Evolutionary conservation across 305 asterid genomes (phyloP), one percentile per base, ranked within the genome.

Genomic region (Caryopteris hybrid): DNA sequence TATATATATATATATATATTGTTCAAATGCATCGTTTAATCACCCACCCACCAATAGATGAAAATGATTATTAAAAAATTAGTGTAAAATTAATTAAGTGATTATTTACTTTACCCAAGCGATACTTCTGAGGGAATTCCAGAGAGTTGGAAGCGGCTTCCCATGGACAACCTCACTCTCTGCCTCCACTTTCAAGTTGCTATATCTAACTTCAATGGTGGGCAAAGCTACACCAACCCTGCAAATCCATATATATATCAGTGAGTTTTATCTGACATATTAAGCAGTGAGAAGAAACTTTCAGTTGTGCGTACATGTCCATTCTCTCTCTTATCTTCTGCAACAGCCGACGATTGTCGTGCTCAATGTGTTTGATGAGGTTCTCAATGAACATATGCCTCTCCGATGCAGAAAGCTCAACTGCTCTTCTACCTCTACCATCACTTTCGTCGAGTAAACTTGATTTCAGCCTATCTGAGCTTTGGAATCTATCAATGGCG

Each of bases 141-240:
- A 86, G 10, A 84, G 86, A 36, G 90, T 84, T 3, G 93, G 93
- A 36, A 82, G 84, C 14, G 93, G 93, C 75, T 84, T 86, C 59
- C 90, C 93, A 41, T 75, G 29, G 25, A 86, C 88, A 67, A 86
- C 83, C 73, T 82, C 81, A 63, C 93, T 84, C 59, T 79, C 87
- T 9, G 93, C 93, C 74, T 84, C 83, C n/a, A 86, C 73, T 7
- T 46, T 36, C 60, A 86, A 66, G 64, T 75, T 78, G 3, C 54
- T 16, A 29, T 83, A 86, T 67, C 87, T 77, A 45, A 86, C 90
- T 66, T 86, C 93, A 71, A 84, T 81, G 1, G 76, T 65, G 23
- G 93, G 90, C 68, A 80, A 67, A 45, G 77, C 41, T 46, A 86
- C 69, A 12, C 86, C 86, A 68, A 76, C 86, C 52, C 93, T 84